Conservation (phyloP, 331 rosid genomes). For the Malus hybrid region DNA sequence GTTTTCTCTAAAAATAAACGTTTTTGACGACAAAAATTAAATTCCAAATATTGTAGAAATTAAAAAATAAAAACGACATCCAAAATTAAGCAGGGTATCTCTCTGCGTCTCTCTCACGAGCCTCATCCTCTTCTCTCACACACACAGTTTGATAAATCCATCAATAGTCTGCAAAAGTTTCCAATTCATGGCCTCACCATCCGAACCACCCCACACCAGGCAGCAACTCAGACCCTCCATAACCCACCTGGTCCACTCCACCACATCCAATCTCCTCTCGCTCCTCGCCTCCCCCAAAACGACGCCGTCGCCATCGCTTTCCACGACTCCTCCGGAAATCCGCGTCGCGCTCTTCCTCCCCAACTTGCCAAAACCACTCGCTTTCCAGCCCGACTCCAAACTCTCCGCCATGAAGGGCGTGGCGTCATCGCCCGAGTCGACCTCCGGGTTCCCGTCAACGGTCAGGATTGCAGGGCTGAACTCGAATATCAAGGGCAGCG, state of each 20-base stretch:
- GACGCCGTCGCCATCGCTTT: conserved; percentile 10
- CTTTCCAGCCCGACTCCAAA: conserved; percentile 29
- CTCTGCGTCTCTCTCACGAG: neutral
- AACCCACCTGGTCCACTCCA: conserved; percentile 43
- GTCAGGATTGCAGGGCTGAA: conserved; percentile 44
- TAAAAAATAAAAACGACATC: too few species aligned
- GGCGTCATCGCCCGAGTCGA: conserved; percentile 28
- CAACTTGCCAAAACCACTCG: conserved; percentile 23
- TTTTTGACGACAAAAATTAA: too few species aligned
- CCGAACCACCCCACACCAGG: conserved; percentile 10
- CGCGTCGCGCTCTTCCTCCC: conserved; percentile 43
- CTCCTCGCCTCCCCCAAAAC: conserved; percentile 37
- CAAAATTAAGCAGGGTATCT: neutral
- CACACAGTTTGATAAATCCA: neutral
- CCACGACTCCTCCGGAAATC: conserved; percentile 17
- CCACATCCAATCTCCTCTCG: conserved; percentile 50
- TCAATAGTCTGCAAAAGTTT: too few species aligned
- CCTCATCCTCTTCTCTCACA: neutral
- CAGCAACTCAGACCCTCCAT: conserved; percentile 29
- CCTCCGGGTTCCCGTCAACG: conserved; percentile 39
- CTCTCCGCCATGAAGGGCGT: conserved; percentile 21
- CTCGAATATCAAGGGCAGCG: conserved; percentile 31
- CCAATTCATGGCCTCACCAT: conserved; percentile 32
- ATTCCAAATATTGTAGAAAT: too few species aligned
- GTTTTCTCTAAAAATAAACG: too few species aligned